Evolutionary conservation across 2,329 filamentous ascomycete species (phyloP), one percentile per base, ranked within the genome.

Genomic region (Blastomyces silverae): DNA sequence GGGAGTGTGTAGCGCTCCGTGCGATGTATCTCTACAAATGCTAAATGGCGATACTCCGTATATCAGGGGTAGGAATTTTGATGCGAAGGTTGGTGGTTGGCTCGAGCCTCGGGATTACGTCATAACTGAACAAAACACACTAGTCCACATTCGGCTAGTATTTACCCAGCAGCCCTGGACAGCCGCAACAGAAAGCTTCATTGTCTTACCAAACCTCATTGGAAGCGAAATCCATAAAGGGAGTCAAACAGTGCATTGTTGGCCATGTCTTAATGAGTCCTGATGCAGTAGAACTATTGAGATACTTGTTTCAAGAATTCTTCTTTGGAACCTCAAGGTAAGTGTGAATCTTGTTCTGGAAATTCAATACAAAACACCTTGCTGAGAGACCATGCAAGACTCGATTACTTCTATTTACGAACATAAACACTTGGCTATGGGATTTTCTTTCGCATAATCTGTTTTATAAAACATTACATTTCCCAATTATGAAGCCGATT

Each of bases 401-500:
- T 42, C 6, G 37, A 17, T n/a, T 39, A 28, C 37, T 39, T 11
- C 37, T 25, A 44, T 6, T 25, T 28, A 44, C 37, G 20, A 22
- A 59, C 25, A 3, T 53, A 53, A 4, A 25, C 22, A 25, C 22
- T 44, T 22, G 22, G 28, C 34, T 8, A 44, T 59, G 56, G 44
- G 22, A 17, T 37, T 59, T 44, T 28, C 37, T 22, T 42, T 20
- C 15, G n/a, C 13, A 4, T 46, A 46, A 60, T 15, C 3, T 17
- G 28, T 13, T 50, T 50, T 37, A 37, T n/a, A 50, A 37, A 37
- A 15, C 17, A 46, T 50, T 25, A 13, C 17, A 34, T 34, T 52
- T 61, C 39, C 11, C 22, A 31, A 50, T 37, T 20, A 52, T 81
- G 78, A 79, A 79, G 66, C 74, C 78, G 13, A 69, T 76, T 63